Conservation (phyloP, 1,139 yeast species). For the Magnusiomyces tetraspermus region DNA sequence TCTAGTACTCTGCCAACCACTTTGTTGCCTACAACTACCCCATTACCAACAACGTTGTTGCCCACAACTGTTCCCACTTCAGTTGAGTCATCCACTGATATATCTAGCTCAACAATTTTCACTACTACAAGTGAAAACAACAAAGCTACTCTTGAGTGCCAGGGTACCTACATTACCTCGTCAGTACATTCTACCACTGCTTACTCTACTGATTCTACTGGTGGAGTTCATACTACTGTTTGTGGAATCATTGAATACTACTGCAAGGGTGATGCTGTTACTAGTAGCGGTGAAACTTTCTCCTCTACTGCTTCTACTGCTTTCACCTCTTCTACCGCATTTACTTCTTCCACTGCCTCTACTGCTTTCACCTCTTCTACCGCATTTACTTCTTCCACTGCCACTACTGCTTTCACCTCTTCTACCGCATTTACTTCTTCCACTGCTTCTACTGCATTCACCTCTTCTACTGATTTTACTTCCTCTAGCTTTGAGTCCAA, state of each 20-base stretch:
- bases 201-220: neutral
- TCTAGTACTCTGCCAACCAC: too few relatives aligned
- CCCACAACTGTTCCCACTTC: too few relatives aligned
- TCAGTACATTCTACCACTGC: neutral
- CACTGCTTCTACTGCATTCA: neutral
- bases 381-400: neutral
- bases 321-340: neutral
- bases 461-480: neutral
- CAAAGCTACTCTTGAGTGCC: neutral
- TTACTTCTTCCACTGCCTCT: neutral
- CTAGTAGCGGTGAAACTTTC: too few relatives aligned
- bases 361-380: neutral
- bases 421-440: neutral
- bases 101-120: too few relatives aligned
- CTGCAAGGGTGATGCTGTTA: too few relatives aligned
- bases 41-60: too few relatives aligned
- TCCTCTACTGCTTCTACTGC: neutral
- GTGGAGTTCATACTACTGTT: neutral
- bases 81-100: too few relatives aligned
- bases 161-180: neutral
- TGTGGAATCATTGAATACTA: neutral
- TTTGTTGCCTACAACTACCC: too few relatives aligned
- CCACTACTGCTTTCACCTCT: neutral
- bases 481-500: neutral
- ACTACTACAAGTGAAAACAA: too few relatives aligned